A percentile compares a stretch with the other conserved stretches of the same genome.
Evolutionary conservation across 2,329 filamentous ascomycete species (phyloP).

Genomic region (Stemphylium beticola): DNA sequence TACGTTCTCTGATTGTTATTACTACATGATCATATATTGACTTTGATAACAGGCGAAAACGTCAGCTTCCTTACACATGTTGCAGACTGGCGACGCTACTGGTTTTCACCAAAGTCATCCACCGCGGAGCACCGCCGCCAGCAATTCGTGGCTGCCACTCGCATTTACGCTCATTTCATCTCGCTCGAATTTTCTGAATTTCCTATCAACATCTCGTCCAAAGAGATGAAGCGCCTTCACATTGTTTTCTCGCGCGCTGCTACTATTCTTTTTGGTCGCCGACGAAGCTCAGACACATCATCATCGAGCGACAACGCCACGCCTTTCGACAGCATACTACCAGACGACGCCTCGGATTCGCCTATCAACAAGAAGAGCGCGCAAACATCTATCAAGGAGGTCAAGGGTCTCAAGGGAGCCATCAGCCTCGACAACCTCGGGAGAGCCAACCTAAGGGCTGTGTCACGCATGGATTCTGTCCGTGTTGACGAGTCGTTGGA

Average conservation of each 20-base stretch:
- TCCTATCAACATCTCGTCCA: slow-evolving; percentile 44
- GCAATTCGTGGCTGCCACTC: slow-evolving; percentile 39
- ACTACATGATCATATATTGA: not conserved
- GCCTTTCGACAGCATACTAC: slow-evolving; percentile 35
- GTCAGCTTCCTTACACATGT: slow-evolving; percentile 45
- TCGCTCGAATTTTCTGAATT: slow-evolving; percentile 44
- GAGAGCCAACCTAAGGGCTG: slow-evolving; percentile 37
- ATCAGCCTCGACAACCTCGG: slow-evolving; percentile 37
- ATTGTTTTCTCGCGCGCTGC: slow-evolving; percentile 35
- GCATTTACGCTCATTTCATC: slow-evolving; percentile 44
- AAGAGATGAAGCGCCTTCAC: slow-evolving; percentile 37
- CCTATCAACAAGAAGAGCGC: slow-evolving; percentile 22
- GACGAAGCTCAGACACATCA: slow-evolving; percentile 22
- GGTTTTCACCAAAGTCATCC: slow-evolving; percentile 31
- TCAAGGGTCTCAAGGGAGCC: slow-evolving; percentile 17
- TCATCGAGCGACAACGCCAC: slow-evolving; percentile 31
- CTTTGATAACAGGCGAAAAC: slow-evolving; percentile 36
- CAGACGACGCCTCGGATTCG: slow-evolving; percentile 15
- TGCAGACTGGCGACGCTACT: slow-evolving; percentile 42
- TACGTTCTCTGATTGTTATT: not conserved
- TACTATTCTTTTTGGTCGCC: slow-evolving; percentile 24
- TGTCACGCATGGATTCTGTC: slow-evolving; percentile 27
- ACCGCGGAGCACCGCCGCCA: slow-evolving; percentile 30
- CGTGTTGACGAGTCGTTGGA: slow-evolving; percentile 24
- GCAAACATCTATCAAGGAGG: slow-evolving; percentile 24